Conservation (phyloP, 208 protist species). For the Strigomonas galati region DNA sequence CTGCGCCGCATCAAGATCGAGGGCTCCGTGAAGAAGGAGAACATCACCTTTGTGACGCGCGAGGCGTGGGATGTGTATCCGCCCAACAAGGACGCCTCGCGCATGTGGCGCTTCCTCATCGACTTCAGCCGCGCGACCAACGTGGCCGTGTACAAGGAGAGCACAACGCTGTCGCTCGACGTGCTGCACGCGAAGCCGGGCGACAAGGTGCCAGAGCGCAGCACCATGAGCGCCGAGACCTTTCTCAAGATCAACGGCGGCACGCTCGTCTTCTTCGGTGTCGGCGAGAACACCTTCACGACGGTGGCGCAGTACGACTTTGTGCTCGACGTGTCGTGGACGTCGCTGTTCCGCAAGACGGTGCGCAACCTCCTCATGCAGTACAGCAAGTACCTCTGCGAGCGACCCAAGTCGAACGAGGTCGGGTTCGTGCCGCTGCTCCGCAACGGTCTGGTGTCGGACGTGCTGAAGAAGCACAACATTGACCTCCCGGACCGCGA, state of each 20-base stretch:
- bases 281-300: slow-evolving; percentile 66
- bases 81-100: slow-evolving; percentile 10
- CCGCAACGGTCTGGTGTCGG: slow-evolving; percentile 60
- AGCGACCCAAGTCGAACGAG: slow-evolving; percentile 20
- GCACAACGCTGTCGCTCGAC: slow-evolving; percentile 36
- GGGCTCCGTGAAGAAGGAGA: slow-evolving; percentile 15
- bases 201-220: slow-evolving; percentile 22
- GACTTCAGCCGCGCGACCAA: slow-evolving; percentile 60
- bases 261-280: slow-evolving; percentile 58
- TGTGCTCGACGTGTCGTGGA: slow-evolving; percentile 36
- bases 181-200: slow-evolving; percentile 29
- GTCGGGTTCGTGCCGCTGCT: slow-evolving; percentile 50
- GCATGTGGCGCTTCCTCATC: slow-evolving; percentile 52
- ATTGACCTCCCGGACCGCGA: slow-evolving; percentile 41
- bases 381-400: slow-evolving; percentile 35
- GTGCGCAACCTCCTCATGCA: slow-evolving; percentile 48
- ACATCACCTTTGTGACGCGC: slow-evolving; percentile 59
- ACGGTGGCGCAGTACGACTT: slow-evolving; percentile 69
- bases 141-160: slow-evolving; percentile 53
- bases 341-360: slow-evolving; percentile 42
- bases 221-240: slow-evolving; percentile 41
- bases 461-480: slow-evolving; percentile 36
- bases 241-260: slow-evolving; percentile 59
- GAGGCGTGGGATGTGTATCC: slow-evolving; percentile 80
- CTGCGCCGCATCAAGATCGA: slow-evolving; percentile 16